Base-by-base conservation (phyloP, 768 basidiomycete genomes). In the Russula lepida region DNA sequence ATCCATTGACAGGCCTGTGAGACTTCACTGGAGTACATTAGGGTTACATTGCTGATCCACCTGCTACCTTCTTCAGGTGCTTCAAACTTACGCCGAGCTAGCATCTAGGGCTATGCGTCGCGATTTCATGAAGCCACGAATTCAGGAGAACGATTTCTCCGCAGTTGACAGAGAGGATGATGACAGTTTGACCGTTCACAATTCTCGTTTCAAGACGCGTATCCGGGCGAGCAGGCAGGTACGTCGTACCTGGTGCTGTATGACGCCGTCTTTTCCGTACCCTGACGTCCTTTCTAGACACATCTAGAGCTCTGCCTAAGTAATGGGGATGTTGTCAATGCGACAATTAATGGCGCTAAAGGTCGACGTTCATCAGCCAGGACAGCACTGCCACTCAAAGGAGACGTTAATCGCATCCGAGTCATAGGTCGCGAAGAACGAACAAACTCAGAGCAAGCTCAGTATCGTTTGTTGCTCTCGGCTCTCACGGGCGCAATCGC, bases 351-450 rank as follows among this genome's bases (percentile, higher is more conserved):
- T 3, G 30, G 58, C 12, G 37, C 19, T 19, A 17, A 41, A 30
- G 58, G 62, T 35, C 43, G 57, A 21, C 27, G 8, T 13, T 60
- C 62, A n/a, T 54, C 33, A 27, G 57, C 57, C 17, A 7, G 25
- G 4, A 7, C 58, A 39, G 9, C 4, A 19, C 25, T 4, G 49
- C 8, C 27, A 13, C 32, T 59, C 50, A 17, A 19, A 9, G 57
- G 23, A 1, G 35, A 23, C 19, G 27, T 59, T 44, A 32, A 8
- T 51, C 35, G 41, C 8, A 63, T 63, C 6, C 47, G 44, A n/a
- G 57, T 63, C 13, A 27, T 63, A 23, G 62, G 62, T 15, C 44
- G 57, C 12, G 62, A 59, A 54, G 62, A 59, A 54, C 32, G 30
- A 44, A 59, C 62, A 27, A 28, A 30, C 27, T 47, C 57, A 13